These are phyloP conservation scores for Nicotiana knightiana DNA, from an alignment of 257 asterid species.

Conservation along the genomic window DNA sequence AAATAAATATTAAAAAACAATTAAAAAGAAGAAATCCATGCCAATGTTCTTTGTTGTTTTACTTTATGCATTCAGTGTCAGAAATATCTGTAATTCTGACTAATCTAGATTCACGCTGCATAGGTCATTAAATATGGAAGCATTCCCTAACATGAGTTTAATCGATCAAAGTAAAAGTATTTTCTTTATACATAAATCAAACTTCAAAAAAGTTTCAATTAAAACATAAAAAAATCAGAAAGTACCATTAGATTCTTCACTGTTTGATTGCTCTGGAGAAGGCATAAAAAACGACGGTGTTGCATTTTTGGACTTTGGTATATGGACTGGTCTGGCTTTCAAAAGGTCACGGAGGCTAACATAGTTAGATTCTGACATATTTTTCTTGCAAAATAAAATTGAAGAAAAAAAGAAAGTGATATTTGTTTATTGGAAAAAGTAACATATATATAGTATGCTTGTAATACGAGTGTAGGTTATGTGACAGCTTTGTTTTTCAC, in stretches of 20 bases:
- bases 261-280: not conserved
- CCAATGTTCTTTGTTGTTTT: too few relatives aligned
- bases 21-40: too few relatives aligned
- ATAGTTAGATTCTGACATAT: slow-evolving; percentile 1
- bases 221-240: not conserved
- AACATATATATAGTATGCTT: not conserved
- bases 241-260: not conserved
- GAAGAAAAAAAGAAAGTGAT: not conserved
- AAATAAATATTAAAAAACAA: too few relatives aligned
- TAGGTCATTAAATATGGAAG: too few relatives aligned
- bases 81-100: too few relatives aligned
- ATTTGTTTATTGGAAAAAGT: not conserved
- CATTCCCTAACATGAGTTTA: too few relatives aligned
- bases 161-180: too few relatives aligned
- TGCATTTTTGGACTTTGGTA: not conserved
- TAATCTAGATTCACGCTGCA: too few relatives aligned
- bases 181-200: too few relatives aligned
- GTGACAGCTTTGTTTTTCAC: not conserved
- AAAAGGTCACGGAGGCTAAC: slow-evolving; percentile 16
- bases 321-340: not conserved
- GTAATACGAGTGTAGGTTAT: not conserved
- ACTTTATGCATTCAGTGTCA: too few relatives aligned
- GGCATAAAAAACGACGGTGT: not conserved
- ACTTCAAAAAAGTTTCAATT: too few relatives aligned
- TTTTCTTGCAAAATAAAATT: not conserved